Base-by-base conservation (phyloP, 177 flowering plant species). In the Vitis hybrid region DNA sequence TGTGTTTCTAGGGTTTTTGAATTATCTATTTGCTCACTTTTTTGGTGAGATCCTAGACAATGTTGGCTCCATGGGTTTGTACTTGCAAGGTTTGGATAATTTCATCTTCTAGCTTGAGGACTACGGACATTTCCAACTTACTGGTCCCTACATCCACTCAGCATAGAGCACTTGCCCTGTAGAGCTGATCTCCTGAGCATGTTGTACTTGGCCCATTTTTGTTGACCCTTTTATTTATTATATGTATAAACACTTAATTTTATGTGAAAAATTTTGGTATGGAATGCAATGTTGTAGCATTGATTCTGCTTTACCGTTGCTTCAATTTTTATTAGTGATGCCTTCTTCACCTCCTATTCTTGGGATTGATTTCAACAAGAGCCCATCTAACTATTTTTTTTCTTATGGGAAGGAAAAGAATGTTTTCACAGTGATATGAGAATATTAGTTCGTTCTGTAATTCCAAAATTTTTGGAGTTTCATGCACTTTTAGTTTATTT, bases 241-340 rank as follows among this genome's bases (percentile, higher is more conserved):
- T 51, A 69, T 81, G 78, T 77, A 72, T 69, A 76, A 79, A 74
- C 74, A 59, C 66, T 51, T 65, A 66, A 51, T 39, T 39, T 65
- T 59, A 56, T 71, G 64, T 72, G 72, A 65, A 77, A 80, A 82
- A 74, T 77, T 82, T 82, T 79, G 82, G 51, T 48, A 62, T 32
- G 57, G 66, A 58, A 60, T 64, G 48, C 45, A 39, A 39, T 39
- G 8, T 39, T 39, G 45, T 7, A 39, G 45, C 45, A 39, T 39
- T 39, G 45, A 39, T 0, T 39, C 45, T 1, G 45, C 8, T 7
- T 1, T 4, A 39, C 1, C 45, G 1, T 39, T 39, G 45, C 45
- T 39, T 39, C 1, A 39, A 39, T 39, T 39, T 39, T 0, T 39
- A 1, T 6, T 39, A 39, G 8, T 39, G 7, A 39, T 39, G 45